A percentile compares a stretch with the other conserved stretches of the same genome.
Conservation (phyloP, 768 basidiomycete species). For the Trametes coccinea region DNA sequence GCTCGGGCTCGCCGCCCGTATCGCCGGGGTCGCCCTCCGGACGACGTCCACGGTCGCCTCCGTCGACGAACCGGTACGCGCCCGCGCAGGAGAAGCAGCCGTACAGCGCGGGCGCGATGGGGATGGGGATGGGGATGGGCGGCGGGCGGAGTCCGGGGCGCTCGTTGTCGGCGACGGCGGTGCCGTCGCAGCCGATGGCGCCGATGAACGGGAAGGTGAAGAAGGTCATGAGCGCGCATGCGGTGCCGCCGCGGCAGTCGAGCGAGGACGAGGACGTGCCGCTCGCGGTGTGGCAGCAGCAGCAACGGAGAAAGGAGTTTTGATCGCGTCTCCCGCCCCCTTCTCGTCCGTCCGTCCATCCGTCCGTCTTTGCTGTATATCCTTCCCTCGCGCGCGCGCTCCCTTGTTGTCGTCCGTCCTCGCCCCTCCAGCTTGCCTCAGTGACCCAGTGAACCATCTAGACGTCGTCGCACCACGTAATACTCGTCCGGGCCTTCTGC, state of each 20-base stretch:
- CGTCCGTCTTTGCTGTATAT: not conserved
- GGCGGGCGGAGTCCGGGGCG: slow-evolving; percentile 51
- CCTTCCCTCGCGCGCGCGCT: not conserved
- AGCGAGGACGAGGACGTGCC: slow-evolving; percentile 80
- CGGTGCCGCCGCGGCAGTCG: slow-evolving; percentile 47
- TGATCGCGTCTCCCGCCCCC: not conserved
- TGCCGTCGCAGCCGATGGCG: slow-evolving; percentile 42
- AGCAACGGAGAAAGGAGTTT: slow-evolving; percentile 51
- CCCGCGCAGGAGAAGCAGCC: slow-evolving; percentile 32
- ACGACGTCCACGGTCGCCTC: slow-evolving; percentile 57
- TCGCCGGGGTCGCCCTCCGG: slow-evolving; percentile 33
- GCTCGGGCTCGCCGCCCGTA: slow-evolving; percentile 30
- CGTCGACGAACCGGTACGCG: slow-evolving; percentile 44
- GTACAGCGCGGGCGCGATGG: slow-evolving; percentile 6
- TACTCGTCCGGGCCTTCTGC: not conserved
- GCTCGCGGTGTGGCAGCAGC: slow-evolving; percentile 73
- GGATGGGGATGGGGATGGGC: too few relatives aligned
- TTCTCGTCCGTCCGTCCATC: not conserved
- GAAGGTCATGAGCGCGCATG: slow-evolving; percentile 70
- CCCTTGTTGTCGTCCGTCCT: not conserved
- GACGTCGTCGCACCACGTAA: slow-evolving; percentile 6
- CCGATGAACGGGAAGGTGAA: slow-evolving; percentile 52
- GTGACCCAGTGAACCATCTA: not conserved
- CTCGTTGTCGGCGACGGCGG: slow-evolving; percentile 70
- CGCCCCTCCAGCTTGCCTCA: not conserved